These are phyloP conservation scores for Globisporangium nunn DNA, from an alignment of 352 stramenopile genomes.

Conservation along the genomic window DNA sequence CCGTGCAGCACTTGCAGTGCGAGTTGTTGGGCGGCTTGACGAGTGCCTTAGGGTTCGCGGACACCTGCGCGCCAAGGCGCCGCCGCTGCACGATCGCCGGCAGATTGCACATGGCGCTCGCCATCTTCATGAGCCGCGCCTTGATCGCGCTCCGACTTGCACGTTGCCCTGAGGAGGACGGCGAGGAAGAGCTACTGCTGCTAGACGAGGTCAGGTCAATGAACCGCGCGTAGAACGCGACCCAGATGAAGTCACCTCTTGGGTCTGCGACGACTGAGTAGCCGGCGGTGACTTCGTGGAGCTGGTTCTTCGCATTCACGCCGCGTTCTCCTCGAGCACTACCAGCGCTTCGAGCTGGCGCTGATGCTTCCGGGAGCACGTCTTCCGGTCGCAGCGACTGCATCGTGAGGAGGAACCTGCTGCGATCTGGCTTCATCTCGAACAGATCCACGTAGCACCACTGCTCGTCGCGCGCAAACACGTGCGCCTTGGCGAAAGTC, in stretches of 20 bases:
- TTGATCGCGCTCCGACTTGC: conserved; percentile 19
- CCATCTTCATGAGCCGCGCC: conserved; percentile 19
- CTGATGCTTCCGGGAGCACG: conserved; percentile 14
- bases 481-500: conserved; percentile 18
- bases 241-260: conserved; percentile 12
- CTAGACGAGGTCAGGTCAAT: background rate
- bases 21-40: conserved; percentile 18
- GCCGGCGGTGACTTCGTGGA: conserved; percentile 14
- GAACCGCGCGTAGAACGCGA: conserved; percentile 30
- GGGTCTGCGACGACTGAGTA: conserved; percentile 17
- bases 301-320: conserved; percentile 9
- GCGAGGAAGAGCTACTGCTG: background rate
- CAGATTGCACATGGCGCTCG: conserved; percentile 19
- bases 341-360: background rate
- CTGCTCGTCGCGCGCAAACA: conserved; percentile 21
- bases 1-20: conserved; percentile 35
- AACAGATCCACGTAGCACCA: conserved; percentile 30
- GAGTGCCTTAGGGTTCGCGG: conserved; percentile 15
- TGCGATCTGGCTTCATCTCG: conserved; percentile 2
- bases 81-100: conserved; percentile 31
- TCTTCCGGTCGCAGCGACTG: conserved; percentile 18
- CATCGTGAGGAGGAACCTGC: conserved; percentile 24
- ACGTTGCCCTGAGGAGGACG: background rate
- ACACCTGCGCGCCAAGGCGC: conserved; percentile 35
- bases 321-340: too few species aligned